Evolutionary conservation across 2,329 filamentous ascomycete genomes (phyloP).

Genomic region (Phoma herbarum): DNA sequence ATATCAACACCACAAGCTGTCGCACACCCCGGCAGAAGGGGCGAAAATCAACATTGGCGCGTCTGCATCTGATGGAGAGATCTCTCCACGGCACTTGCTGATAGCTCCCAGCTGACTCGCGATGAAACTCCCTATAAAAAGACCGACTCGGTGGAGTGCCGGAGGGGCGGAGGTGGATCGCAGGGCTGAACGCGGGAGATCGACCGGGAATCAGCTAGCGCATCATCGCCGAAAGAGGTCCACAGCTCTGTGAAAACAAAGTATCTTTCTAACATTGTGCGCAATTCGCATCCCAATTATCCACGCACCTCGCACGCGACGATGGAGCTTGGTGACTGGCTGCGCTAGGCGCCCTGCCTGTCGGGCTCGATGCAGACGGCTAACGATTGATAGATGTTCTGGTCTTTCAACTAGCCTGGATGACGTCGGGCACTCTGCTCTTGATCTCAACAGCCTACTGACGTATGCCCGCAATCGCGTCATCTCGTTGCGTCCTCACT

Average conservation of each 20-base stretch:
- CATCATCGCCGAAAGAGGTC: not conserved
- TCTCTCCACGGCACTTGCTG: too few species aligned
- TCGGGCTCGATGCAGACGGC: not conserved
- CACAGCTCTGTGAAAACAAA: not conserved
- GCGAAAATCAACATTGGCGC: too few species aligned
- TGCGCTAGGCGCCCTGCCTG: not conserved
- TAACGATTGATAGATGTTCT: too few species aligned
- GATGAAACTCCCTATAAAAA: not conserved
- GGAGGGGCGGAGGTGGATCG: not conserved
- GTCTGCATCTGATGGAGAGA: too few species aligned
- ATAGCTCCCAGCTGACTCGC: too few species aligned
- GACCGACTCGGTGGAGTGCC: not conserved
- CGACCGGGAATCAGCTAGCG: not conserved
- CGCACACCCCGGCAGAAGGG: too few species aligned
- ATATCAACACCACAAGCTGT: too few species aligned
- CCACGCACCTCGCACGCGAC: not conserved
- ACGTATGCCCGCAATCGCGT: not conserved
- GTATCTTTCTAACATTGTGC: not conserved
- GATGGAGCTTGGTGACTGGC: not conserved
- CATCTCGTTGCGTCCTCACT: not conserved
- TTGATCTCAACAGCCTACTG: not conserved
- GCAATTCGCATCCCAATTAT: not conserved
- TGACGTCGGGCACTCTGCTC: not conserved
- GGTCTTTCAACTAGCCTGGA: not conserved
- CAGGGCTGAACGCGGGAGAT: constrained; percentile 3